Evolutionary conservation across 129 eudicot genomes (phyloP).

Genomic region (Arctium minus): DNA sequence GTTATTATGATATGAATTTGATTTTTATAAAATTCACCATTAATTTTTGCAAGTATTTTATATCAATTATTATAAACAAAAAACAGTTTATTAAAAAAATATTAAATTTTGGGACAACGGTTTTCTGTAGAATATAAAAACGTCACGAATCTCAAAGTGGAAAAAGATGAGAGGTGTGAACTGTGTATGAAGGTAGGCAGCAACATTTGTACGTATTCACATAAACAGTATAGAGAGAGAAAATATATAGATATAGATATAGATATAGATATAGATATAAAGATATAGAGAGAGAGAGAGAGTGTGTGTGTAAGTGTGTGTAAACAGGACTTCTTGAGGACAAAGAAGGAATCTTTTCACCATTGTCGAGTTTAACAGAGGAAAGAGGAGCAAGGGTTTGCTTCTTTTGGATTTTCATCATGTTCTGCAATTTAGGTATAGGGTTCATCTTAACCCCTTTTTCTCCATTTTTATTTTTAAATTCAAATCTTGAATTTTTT

Average conservation of each 20-base stretch:
- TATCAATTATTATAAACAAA: too few relatives aligned
- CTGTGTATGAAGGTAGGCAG: slow-evolving; percentile 8
- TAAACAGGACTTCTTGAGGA: slow-evolving; percentile 1
- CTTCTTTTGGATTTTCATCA: background rate
- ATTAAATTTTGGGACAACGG: slow-evolving; percentile 9
- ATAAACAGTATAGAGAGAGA: background rate
- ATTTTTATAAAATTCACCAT: background rate
- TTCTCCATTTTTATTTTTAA: background rate
- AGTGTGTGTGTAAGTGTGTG: background rate
- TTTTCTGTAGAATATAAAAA: slow-evolving; percentile 14
- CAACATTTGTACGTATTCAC: slow-evolving; percentile 3
- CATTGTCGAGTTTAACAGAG: background rate
- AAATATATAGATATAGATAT: too few relatives aligned
- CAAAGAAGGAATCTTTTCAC: background rate
- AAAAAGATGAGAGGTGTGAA: slow-evolving; percentile 10
- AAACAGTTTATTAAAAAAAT: too few relatives aligned
- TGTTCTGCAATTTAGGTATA: background rate
- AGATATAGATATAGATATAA: background rate
- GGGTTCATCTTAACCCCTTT: background rate
- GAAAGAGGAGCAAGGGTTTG: slow-evolving; percentile 2
- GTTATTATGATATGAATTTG: background rate
- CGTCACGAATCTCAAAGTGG: slow-evolving; percentile 31
- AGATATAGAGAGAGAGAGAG: background rate
- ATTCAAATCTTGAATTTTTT: background rate
- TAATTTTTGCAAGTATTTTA: too few relatives aligned